phyloP scores from a whole-genome alignment of 352 stramenopile genomes.

The Pythium sukuiense region DNA sequence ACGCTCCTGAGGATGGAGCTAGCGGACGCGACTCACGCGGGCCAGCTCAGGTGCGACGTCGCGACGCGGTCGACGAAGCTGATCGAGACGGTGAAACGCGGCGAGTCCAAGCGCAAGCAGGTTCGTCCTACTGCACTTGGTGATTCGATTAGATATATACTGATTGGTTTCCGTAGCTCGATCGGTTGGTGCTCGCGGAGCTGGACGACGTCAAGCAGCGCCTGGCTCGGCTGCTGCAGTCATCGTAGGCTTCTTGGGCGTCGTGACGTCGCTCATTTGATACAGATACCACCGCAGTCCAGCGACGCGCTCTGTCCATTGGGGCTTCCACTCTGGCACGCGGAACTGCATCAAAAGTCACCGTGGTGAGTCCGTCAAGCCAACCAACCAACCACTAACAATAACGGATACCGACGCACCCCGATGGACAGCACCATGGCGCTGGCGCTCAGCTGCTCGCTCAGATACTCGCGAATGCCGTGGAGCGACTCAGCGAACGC shows the following conservation, averaged over 20 bases:
- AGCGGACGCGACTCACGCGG: slow-evolving; percentile 7
- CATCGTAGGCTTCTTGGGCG: slow-evolving; percentile 3
- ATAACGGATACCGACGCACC: slow-evolving; percentile 35
- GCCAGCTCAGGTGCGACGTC: neutral
- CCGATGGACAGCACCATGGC: slow-evolving; percentile 77
- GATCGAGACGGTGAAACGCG: slow-evolving; percentile 44
- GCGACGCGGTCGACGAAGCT: slow-evolving; percentile 34
- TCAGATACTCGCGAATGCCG: slow-evolving; percentile 56
- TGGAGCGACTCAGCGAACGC: slow-evolving; percentile 77
- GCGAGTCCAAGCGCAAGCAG: slow-evolving; percentile 64
- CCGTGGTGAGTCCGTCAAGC: neutral
- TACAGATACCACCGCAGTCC: slow-evolving; percentile 82
- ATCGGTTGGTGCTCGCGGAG: slow-evolving; percentile 59
- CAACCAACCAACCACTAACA: neutral
- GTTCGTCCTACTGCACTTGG: slow-evolving; percentile 26
- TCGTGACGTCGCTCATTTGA: slow-evolving; percentile 33
- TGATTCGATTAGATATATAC: neutral
- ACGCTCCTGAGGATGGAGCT: slow-evolving; percentile 25
- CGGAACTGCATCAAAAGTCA: slow-evolving; percentile 53
- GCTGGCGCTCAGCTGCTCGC: slow-evolving; percentile 32
- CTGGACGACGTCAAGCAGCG: slow-evolving; percentile 66
- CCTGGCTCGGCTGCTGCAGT: slow-evolving; percentile 47
- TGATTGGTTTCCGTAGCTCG: slow-evolving; percentile 34
- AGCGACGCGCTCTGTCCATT: slow-evolving; percentile 46
- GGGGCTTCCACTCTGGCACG: slow-evolving; percentile 64